Evolutionary conservation across 1,284 basidiomycete genomes (phyloP), one percentile per base, ranked within the genome.

Genomic region (Sanguinoderma infundibulare): DNA sequence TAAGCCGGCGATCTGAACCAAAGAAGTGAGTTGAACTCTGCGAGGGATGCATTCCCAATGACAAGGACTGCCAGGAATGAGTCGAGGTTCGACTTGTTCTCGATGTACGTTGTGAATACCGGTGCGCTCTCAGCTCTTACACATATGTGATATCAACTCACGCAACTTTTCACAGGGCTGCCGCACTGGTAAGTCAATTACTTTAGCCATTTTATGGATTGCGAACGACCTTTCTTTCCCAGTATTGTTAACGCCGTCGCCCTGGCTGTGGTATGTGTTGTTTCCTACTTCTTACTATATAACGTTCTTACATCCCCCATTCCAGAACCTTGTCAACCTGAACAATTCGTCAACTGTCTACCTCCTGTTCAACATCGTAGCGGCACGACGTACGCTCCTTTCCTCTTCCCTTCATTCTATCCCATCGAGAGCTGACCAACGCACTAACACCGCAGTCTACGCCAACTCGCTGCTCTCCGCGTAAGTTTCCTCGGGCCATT

Each of bases 381-480:
- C 49, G 14, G 30, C 49, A 20, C 32, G 49, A 32, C 49, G 49
- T 51, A 20, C 49, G 49, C 24, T 17, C 28, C 5, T 26, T 49
- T 26, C 20, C 28, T n/a, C 46, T 17, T 26, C 28, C 28, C n/a
- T 9, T 30, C 46, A 28, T 46, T 49, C 46, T 26, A 49, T 49
- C 42, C 22, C 42, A 7, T 12, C 7, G 34, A 35, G 34, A 36
- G 10, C 32, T 34, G 20, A 50, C 47, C 15, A 26, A 20, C 47
- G 15, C 47, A 14, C 49, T 51, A 34, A 51, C 32, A 6, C 49
- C 32, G 49, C 49, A 51, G 49, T 51, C 32, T 51, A 51, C 32
- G 49, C 32, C 32, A 51, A 51, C 32, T 51, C 49, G 5, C 49
- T 51, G 6, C 49, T 51, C n/a, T n/a, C 32, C 49, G 49, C 49